These are phyloP conservation scores for Auriscalpium vulgare DNA, from an alignment of 768 basidiomycete genomes.

Conservation along the genomic window DNA sequence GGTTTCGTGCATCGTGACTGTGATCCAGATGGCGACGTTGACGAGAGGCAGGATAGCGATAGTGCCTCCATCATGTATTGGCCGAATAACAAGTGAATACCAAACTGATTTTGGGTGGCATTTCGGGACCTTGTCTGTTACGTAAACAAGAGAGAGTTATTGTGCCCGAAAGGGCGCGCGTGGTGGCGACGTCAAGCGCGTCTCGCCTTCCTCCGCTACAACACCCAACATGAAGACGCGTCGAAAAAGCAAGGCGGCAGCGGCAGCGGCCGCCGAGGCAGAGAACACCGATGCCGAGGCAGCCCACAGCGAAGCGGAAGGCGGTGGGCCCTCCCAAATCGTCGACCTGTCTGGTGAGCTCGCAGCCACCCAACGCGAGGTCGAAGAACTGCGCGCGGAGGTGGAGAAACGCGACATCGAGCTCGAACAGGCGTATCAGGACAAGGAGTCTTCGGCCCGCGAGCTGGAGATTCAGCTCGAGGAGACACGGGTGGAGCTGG, in stretches of 20 bases:
- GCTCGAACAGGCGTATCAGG: constrained; percentile 77
- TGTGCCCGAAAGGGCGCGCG: too few relatives aligned
- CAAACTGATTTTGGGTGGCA: neutral
- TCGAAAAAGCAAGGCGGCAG: constrained; percentile 50
- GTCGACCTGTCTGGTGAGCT: constrained; percentile 47
- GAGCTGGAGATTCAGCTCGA: constrained; percentile 51
- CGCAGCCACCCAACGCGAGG: constrained; percentile 48
- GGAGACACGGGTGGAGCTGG: constrained; percentile 46
- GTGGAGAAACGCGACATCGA: constrained; percentile 70
- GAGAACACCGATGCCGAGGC: constrained; percentile 21
- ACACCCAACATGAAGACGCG: constrained; percentile 43
- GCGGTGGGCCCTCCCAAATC: constrained; percentile 33
- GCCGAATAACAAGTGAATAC: neutral
- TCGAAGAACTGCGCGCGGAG: constrained; percentile 66
- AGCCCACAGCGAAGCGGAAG: constrained; percentile 25
- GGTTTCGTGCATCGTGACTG: constrained; percentile 19
- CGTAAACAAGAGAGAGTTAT: too few relatives aligned
- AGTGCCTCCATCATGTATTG: neutral
- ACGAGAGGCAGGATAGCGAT: neutral
- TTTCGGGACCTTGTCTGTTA: neutral
- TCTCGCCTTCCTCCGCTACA: neutral
- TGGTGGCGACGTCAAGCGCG: too few relatives aligned
- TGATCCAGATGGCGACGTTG: neutral
- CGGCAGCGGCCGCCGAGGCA: constrained; percentile 27
- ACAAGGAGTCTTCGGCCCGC: constrained; percentile 54